These are phyloP conservation scores for Aspergillus haitiensis DNA, from an alignment of 495 filamentous ascomycete species.

Conservation along the genomic window DNA sequence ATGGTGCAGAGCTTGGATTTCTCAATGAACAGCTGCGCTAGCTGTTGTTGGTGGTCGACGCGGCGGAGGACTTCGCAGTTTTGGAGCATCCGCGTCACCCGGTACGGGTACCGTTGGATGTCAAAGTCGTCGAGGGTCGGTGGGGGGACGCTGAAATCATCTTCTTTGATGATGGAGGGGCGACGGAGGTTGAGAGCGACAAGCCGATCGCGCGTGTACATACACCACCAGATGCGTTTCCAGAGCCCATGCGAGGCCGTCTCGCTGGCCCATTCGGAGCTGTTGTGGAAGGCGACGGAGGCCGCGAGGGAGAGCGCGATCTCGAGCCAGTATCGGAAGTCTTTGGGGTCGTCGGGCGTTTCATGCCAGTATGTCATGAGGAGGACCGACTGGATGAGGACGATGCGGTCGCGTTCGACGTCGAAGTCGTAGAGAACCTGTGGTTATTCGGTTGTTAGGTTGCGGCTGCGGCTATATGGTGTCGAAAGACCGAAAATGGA, in stretches of 20 bases:
- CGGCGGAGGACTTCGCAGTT: constrained; percentile 11
- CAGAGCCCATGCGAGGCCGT: constrained; percentile 3
- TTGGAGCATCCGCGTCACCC: constrained; percentile 4
- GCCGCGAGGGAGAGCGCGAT: constrained; percentile 14
- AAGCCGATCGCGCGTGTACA: constrained; percentile 19
- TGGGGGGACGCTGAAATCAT: constrained; percentile 6
- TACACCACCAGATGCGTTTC: constrained; percentile 19
- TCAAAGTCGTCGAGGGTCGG: constrained; percentile 13
- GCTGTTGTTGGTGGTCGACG: constrained; percentile 5
- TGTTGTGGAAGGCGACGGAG: constrained; percentile 8
- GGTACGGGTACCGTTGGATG: constrained; percentile 1
- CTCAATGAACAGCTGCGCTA: constrained; percentile 17
- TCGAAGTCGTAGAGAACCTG: constrained; percentile 56
- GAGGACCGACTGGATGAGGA: constrained; percentile 66
- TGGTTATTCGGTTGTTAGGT: constrained; percentile 23
- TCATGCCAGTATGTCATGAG: constrained; percentile 80
- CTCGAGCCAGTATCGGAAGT: constrained; percentile 21
- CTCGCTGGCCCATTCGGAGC: neutral
- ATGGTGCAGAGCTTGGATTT: constrained; percentile 14
- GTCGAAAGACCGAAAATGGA: neutral
- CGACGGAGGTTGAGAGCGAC: constrained; percentile 13
- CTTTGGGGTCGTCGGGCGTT: constrained; percentile 72
- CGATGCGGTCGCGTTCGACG: constrained; percentile 65
- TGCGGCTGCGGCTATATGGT: neutral
- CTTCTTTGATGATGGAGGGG: constrained; percentile 10